phyloP scores from a whole-genome alignment of 1,139 yeast genomes.

The Schizosaccharomyces versatilis region DNA sequence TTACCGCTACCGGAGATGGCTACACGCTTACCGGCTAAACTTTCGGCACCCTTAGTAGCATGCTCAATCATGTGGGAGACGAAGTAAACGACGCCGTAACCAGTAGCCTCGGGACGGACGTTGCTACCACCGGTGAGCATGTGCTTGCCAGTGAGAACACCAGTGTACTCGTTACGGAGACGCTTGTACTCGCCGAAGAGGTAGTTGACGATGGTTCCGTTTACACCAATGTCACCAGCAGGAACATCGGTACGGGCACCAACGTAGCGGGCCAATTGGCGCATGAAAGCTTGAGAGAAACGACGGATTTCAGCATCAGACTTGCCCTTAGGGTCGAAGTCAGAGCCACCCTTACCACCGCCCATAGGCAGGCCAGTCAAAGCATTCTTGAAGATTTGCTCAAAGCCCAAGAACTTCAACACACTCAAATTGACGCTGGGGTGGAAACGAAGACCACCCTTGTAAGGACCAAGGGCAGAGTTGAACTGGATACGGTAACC shows the following conservation, averaged over 20 bases:
- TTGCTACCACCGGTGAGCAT: constrained; percentile 96
- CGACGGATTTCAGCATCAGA: constrained; percentile 85
- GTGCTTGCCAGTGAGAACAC: constrained; percentile 96
- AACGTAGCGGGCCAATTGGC: constrained; percentile 85
- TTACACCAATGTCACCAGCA: constrained; percentile 89
- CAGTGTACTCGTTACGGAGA: constrained; percentile 63
- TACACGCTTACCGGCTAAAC: constrained; percentile 79
- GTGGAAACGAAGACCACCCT: constrained; percentile 96
- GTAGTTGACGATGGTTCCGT: constrained; percentile 83
- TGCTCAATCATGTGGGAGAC: constrained; percentile 93
- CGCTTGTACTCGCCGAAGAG: constrained; percentile 92
- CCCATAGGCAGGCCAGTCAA: constrained; percentile 94
- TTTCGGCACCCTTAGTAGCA: constrained; percentile 71
- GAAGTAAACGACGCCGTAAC: constrained; percentile 91
- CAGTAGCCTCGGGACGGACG: constrained; percentile 98
- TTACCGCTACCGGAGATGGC: constrained; percentile 96
- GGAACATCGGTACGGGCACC: constrained; percentile 96
- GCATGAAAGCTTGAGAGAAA: constrained; percentile 89
- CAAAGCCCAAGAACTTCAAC: constrained; percentile 88
- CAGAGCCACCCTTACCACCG: constrained; percentile 99
- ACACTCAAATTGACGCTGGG: constrained; percentile 89
- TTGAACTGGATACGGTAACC: constrained; percentile 97
- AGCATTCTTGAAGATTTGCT: constrained; percentile 96
- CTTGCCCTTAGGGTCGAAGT: constrained; percentile 90
- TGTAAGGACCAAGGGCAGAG: constrained; percentile 96